Conservation (phyloP, 2,329 filamentous ascomycete species). For the Chaetomiaceae sp. region DNA sequence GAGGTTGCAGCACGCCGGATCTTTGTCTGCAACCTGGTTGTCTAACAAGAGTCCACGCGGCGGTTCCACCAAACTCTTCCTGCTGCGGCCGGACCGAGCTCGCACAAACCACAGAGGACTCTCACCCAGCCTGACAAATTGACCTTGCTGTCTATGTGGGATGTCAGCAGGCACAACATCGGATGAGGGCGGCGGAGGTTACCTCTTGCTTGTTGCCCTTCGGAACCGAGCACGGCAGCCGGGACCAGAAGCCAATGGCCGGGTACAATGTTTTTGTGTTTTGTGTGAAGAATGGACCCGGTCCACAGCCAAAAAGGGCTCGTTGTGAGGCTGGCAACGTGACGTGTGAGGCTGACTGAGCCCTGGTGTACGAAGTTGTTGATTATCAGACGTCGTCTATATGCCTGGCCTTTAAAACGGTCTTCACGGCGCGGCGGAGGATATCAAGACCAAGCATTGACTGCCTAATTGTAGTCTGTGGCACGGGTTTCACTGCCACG, state of each 20-base stretch:
- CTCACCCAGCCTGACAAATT: neutral
- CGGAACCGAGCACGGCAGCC: neutral
- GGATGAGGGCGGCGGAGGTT: neutral
- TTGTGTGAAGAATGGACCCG: too few species aligned
- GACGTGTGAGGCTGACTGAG: neutral
- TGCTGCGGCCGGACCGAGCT: neutral
- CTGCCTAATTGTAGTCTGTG: neutral
- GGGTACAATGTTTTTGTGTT: neutral
- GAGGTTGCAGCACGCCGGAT: neutral
- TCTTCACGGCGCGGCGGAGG: too few species aligned
- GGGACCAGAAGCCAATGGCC: neutral
- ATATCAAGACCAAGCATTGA: neutral
- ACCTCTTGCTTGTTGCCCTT: neutral
- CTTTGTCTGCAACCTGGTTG: neutral
- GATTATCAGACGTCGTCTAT: neutral
- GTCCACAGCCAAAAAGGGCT: too few species aligned
- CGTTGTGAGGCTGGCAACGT: neutral
- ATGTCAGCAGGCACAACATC: conserved; percentile 14
- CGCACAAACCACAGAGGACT: neutral
- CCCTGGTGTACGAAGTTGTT: neutral
- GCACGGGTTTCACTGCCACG: conserved; percentile 15
- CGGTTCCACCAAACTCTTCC: neutral
- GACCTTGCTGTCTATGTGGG: conserved; percentile 4
- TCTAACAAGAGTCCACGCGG: neutral
- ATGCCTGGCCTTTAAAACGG: neutral